Evolutionary conservation across 768 basidiomycete genomes (phyloP).

Genomic region (Boletellus ananas): DNA sequence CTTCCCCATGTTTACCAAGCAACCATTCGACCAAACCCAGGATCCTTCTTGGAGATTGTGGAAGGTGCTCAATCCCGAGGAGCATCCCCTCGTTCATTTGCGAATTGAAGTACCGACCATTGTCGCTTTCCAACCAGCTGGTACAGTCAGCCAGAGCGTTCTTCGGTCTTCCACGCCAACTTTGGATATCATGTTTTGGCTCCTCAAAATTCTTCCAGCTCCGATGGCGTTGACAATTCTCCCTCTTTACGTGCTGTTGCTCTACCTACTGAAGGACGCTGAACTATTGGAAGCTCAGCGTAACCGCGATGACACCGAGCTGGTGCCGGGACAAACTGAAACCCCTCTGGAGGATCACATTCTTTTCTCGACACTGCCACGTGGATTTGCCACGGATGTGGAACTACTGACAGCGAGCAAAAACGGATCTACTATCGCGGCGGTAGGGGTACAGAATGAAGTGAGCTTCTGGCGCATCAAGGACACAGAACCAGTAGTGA

Average conservation of each 20-base stretch:
- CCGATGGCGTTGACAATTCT: slow-evolving; percentile 80
- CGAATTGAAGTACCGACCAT: slow-evolving; percentile 79
- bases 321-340: slow-evolving; percentile 23
- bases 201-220: slow-evolving; percentile 76
- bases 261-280: slow-evolving; percentile 87
- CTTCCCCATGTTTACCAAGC: slow-evolving; percentile 34
- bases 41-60: slow-evolving; percentile 68
- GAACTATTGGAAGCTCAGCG: slow-evolving; percentile 87
- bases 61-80: slow-evolving; percentile 70
- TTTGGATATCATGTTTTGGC: slow-evolving; percentile 61
- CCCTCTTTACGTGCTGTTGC: slow-evolving; percentile 68
- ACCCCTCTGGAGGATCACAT: slow-evolving; percentile 41
- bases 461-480: slow-evolving; percentile 64
- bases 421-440: slow-evolving; percentile 61
- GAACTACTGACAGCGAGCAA: slow-evolving; percentile 72
- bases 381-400: slow-evolving; percentile 78
- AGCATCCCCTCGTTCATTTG: slow-evolving; percentile 65
- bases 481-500: slow-evolving; percentile 36
- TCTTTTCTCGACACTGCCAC: slow-evolving; percentile 68
- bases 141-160: slow-evolving; percentile 22
- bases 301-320: slow-evolving; percentile 49
- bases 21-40: slow-evolving; percentile 28
- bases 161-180: slow-evolving; percentile 47
- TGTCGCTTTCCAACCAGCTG: slow-evolving; percentile 57
- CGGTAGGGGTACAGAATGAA: slow-evolving; percentile 77